Conservation (phyloP, 2,329 filamentous ascomycete species). For the Alternaria postmessia region DNA sequence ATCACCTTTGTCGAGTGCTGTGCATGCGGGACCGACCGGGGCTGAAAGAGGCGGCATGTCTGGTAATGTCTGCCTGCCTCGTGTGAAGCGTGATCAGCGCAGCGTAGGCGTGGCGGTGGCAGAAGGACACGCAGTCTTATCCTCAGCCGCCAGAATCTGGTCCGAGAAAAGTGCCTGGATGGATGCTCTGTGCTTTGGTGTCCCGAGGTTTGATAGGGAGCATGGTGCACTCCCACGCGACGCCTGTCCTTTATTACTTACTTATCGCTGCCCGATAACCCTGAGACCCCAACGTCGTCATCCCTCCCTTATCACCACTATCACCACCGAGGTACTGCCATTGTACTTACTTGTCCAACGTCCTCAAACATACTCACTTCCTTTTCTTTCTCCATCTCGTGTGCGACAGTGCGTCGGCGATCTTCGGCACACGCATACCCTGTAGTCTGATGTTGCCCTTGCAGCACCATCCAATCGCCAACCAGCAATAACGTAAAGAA, state of each 20-base stretch:
- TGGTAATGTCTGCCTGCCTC: neutral
- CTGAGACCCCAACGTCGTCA: constrained; percentile 13
- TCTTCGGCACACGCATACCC: constrained; percentile 27
- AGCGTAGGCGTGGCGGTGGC: neutral
- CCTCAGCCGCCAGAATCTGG: constrained; percentile 11
- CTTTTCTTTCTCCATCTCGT: constrained; percentile 2
- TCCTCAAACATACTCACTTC: neutral
- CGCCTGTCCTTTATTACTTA: constrained; percentile 17
- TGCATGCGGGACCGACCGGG: constrained; percentile 21
- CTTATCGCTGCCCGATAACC: constrained; percentile 28
- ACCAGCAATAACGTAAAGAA: constrained; percentile 49
- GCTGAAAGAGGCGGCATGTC: neutral
- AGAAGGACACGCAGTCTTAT: constrained; percentile 8
- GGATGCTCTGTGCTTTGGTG: constrained; percentile 13
- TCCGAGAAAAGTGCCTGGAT: constrained; percentile 21
- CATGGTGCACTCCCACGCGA: constrained; percentile 31
- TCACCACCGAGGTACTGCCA: constrained; percentile 8
- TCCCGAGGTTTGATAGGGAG: constrained; percentile 10
- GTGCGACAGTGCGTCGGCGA: constrained; percentile 13
- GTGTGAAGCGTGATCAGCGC: neutral
- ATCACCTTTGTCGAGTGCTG: constrained; percentile 15
- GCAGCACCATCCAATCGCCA: constrained; percentile 42
- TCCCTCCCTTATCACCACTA: constrained; percentile 12
- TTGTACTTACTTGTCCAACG: constrained; percentile 3
- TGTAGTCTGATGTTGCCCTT: constrained; percentile 42